Percentiles rank a stretch among this genome's conserved stretches.
phyloP scores from a whole-genome alignment of 2,329 filamentous ascomycete genomes.

The Cryphonectria japonica region DNA sequence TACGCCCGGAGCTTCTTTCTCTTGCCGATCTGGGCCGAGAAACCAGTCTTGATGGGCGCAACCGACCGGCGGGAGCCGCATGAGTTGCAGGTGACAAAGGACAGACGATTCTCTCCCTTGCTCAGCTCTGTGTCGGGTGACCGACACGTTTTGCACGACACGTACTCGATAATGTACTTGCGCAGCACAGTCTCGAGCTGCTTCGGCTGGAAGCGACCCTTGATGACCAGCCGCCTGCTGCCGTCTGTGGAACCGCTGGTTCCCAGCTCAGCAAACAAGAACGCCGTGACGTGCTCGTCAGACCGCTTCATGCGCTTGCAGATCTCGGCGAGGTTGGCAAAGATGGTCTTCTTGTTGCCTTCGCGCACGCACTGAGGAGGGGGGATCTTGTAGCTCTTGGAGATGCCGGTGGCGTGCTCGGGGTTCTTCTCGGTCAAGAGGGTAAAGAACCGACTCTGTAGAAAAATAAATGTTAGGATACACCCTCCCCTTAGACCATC shows the following conservation, averaged over 20 bases:
- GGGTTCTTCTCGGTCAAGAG: conserved; percentile 95
- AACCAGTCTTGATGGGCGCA: conserved; percentile 99
- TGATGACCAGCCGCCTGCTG: conserved; percentile 91
- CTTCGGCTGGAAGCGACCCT: conserved; percentile 99
- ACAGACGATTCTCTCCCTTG: conserved; percentile 98
- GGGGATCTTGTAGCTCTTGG: conserved; percentile 98
- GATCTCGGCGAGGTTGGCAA: conserved; percentile 98
- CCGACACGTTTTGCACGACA: conserved; percentile 98
- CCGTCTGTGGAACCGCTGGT: conserved; percentile 96
- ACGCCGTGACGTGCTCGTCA: conserved; percentile 96
- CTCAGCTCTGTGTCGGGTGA: conserved; percentile 93
- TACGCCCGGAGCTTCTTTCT: conserved; percentile 92
- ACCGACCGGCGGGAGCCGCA: conserved; percentile 84
- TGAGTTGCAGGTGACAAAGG: conserved; percentile 97
- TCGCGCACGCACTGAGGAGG: conserved; percentile 98
- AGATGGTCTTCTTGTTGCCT: conserved; percentile 99
- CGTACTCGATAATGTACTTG: conserved; percentile 94
- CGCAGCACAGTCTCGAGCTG: conserved; percentile 97
- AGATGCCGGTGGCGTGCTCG: conserved; percentile 85
- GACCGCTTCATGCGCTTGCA: conserved; percentile 99
- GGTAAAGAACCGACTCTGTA: conserved; percentile 77
- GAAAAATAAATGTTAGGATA: background rate
- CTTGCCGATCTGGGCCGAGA: conserved; percentile 99
- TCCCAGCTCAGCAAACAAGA: conserved; percentile 97
- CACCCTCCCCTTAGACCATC: background rate